A percentile compares a stretch with the other conserved stretches of the same genome.
These are phyloP conservation scores for Sarcodon sp. DNA, from an alignment of 768 basidiomycete genomes.

Conservation along the genomic window DNA sequence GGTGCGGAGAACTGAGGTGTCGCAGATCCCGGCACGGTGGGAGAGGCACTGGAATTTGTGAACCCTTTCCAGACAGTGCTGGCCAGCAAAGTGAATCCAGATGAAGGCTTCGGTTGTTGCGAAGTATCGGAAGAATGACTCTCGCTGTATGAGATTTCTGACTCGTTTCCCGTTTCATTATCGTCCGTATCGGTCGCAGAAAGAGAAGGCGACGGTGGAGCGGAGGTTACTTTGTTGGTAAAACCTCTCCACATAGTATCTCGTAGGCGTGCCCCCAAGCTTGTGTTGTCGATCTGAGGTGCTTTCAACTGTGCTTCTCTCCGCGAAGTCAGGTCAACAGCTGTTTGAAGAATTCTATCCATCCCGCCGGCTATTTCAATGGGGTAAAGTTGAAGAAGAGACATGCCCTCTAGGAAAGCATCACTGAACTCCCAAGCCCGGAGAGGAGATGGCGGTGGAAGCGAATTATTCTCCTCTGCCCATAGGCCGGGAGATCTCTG, in stretches of 20 bases:
- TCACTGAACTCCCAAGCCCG: slow-evolving; percentile 43
- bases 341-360: slow-evolving; percentile 56
- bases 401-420: slow-evolving; percentile 53
- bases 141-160: slow-evolving; percentile 30
- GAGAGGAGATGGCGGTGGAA: slow-evolving; percentile 27
- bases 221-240: slow-evolving; percentile 33
- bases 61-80: slow-evolving; percentile 66
- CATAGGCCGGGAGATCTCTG: slow-evolving; percentile 36
- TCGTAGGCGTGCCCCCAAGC: slow-evolving; percentile 41
- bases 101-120: not conserved
- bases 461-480: slow-evolving; percentile 27
- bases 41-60: slow-evolving; percentile 53
- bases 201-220: slow-evolving; percentile 22
- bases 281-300: slow-evolving; percentile 16
- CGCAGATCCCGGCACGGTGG: slow-evolving; percentile 23
- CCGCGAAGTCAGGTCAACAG: slow-evolving; percentile 43
- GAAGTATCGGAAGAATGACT: not conserved
- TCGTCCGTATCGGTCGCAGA: slow-evolving; percentile 14
- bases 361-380: slow-evolving; percentile 54
- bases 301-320: slow-evolving; percentile 27
- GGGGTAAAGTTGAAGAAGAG: slow-evolving; percentile 54
- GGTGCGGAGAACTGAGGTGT: slow-evolving; percentile 14
- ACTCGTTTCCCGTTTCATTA: slow-evolving; percentile 20
- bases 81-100: slow-evolving; percentile 38
- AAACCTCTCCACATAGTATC: slow-evolving; percentile 60